These are phyloP conservation scores for Friedmanniomyces endolithicus DNA, from an alignment of 495 filamentous ascomycete genomes.

Conservation along the genomic window DNA sequence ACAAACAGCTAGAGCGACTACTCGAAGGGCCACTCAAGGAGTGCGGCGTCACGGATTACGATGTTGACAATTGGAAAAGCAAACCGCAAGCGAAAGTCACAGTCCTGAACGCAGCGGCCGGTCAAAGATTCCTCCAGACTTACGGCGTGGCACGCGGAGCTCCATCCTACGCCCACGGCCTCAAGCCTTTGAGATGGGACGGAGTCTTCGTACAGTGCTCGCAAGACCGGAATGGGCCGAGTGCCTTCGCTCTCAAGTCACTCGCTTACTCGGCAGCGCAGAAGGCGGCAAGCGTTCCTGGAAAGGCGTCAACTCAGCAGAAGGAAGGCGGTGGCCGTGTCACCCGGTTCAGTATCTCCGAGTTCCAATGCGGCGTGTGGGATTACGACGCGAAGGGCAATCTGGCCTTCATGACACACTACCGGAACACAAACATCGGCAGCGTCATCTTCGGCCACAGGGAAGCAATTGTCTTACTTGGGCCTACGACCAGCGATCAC, in stretches of 20 bases:
- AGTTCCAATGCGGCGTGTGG: slow-evolving; percentile 17
- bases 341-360: slow-evolving; percentile 3
- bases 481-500: background rate
- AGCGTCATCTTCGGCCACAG: slow-evolving; percentile 17
- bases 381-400: slow-evolving; percentile 8
- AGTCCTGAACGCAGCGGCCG: slow-evolving; percentile 7
- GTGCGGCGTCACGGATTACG: slow-evolving; percentile 8
- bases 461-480: slow-evolving; percentile 14
- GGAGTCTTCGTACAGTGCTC: slow-evolving; percentile 1
- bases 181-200: background rate
- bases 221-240: background rate
- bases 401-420: slow-evolving; percentile 17
- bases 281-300: background rate
- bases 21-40: slow-evolving; percentile 11
- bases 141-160: slow-evolving; percentile 10
- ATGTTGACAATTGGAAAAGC: slow-evolving; percentile 13
- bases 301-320: background rate
- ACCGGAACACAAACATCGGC: slow-evolving; percentile 3
- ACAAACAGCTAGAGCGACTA: slow-evolving; percentile 16
- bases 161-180: background rate
- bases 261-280: background rate
- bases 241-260: slow-evolving; percentile 1
- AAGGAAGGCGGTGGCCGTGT: background rate
- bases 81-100: slow-evolving; percentile 19
- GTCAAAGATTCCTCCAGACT: slow-evolving; percentile 11